Evolutionary conservation across 176 grass and related monocot genomes (phyloP).

Genomic region (Tillandsia fasciculata): DNA sequence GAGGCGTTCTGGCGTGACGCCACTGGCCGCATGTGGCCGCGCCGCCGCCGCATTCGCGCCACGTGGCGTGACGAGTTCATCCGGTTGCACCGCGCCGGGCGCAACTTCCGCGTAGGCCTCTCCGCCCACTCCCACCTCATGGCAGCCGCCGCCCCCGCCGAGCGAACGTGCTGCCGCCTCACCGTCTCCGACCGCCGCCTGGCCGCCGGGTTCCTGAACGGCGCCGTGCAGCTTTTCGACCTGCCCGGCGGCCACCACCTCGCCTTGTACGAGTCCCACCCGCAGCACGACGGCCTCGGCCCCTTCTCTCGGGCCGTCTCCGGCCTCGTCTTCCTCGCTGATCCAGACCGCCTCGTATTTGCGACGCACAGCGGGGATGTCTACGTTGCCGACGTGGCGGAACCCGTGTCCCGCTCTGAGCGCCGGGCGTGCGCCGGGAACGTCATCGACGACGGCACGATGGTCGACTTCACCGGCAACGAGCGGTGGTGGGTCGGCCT

Average conservation of each 20-base stretch:
- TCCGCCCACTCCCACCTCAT: constrained; percentile 20
- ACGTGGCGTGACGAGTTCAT: constrained; percentile 34
- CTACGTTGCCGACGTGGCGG: constrained; percentile 12
- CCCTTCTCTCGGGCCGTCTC: constrained; percentile 31
- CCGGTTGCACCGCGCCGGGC: constrained; percentile 20
- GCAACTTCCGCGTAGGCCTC: constrained; percentile 26
- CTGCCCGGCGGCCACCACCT: constrained; percentile 12
- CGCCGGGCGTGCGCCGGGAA: constrained; percentile 13
- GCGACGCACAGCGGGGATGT: constrained; percentile 23
- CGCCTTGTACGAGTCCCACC: constrained; percentile 13
- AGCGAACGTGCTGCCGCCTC: constrained; percentile 25
- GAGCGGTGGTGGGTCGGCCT: constrained; percentile 30
- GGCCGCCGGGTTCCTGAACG: constrained; percentile 28
- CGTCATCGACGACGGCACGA: constrained; percentile 26
- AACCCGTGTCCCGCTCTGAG: not conserved
- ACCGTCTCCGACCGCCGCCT: constrained; percentile 20
- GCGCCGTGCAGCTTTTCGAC: constrained; percentile 24
- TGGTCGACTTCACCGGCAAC: constrained; percentile 31
- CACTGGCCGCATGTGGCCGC: constrained; percentile 19
- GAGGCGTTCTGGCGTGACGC: constrained; percentile 31
- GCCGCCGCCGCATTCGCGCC: not conserved
- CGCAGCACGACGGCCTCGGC: constrained; percentile 24
- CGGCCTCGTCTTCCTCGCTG: constrained; percentile 22
- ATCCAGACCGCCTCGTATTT: constrained; percentile 17
- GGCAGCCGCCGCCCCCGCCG: not conserved